Evolutionary conservation across 1,139 yeast genomes (phyloP), one percentile per base, ranked within the genome.

Genomic region (Geotrichum bryndzae): DNA sequence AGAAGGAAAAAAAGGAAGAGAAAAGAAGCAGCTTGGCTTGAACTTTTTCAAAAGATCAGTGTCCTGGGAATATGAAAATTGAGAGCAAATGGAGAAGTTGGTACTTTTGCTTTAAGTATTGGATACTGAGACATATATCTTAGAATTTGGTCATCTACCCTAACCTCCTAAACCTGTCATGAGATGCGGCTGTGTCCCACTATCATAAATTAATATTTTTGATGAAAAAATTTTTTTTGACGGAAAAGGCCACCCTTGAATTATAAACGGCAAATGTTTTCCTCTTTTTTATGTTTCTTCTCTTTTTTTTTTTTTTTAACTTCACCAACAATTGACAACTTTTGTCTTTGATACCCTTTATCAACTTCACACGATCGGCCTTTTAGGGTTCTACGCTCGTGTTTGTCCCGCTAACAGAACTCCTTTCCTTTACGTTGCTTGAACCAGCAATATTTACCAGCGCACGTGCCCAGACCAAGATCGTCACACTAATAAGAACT

Each of bases 321-420:
- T 41, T n/a, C 10, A 35, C 18, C 50, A 41, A 41, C 25, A n/a
- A 33, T 31, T 18, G 33, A 8, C 13, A 51, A 29, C 29, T 22
- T 31, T 18, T n/a, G 22, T 18, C 10, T 25, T 38, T 23, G 11
- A 18, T 46, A 25, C 33, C 13, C 25, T 7, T 7, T 7, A 57
- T 25, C 38, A 7, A 33, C 18, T 45, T 56, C 48, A 54, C 63
- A 60, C 64, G 66, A 64, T 59, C 58, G 66, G 64, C 66, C 66
- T 64, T 64, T 53, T 27, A 62, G 63, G 62, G 66, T 64, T 64
- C 66, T 64, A 60, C 66, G 63, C 38, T 64, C 66, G 66, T 64
- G 66, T 59, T 51, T 51, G 35, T 25, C 18, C 13, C 15, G 8
- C 46, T 48, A n/a, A 41, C 31, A 62, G 64, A 62, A 62, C 64